phyloP scores from a whole-genome alignment of 257 asterid genomes.

The Solanum pinnatisectum region DNA sequence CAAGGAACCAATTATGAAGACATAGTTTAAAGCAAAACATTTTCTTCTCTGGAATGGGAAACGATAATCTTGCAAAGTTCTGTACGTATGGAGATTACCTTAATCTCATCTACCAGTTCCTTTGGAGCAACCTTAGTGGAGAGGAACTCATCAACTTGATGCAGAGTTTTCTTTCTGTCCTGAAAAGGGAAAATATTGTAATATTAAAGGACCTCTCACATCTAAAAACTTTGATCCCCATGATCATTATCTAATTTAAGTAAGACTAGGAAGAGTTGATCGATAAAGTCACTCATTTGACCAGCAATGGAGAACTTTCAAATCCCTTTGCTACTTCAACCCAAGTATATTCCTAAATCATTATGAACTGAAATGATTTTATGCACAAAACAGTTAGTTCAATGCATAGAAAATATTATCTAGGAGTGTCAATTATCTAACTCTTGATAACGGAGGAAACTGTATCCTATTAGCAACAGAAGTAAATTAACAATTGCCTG shows the following conservation, averaged over 20 bases:
- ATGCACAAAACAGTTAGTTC: not conserved
- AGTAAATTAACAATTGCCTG: not conserved
- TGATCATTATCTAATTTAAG: not conserved
- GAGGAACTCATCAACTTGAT: constrained; percentile 61
- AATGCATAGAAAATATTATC: not conserved
- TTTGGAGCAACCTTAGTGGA: constrained; percentile 62
- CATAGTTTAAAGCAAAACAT: not conserved
- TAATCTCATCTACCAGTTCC: constrained; percentile 81
- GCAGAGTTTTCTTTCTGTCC: constrained; percentile 82
- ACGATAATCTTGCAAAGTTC: not conserved
- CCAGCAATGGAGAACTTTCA: not conserved
- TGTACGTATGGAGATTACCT: constrained; percentile 30
- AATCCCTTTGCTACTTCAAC: not conserved
- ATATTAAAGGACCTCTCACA: not conserved
- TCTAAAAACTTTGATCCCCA: not conserved
- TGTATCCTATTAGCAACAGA: not conserved
- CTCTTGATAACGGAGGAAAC: not conserved
- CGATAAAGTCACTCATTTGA: not conserved
- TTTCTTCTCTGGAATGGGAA: not conserved
- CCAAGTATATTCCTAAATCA: not conserved
- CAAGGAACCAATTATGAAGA: not conserved
- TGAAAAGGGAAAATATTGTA: constrained; percentile 26
- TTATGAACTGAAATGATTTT: not conserved
- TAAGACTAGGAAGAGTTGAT: not conserved
- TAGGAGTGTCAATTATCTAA: not conserved